Base-by-base conservation (phyloP, 148 eudicot genomes). In the Camellia sinensis region DNA sequence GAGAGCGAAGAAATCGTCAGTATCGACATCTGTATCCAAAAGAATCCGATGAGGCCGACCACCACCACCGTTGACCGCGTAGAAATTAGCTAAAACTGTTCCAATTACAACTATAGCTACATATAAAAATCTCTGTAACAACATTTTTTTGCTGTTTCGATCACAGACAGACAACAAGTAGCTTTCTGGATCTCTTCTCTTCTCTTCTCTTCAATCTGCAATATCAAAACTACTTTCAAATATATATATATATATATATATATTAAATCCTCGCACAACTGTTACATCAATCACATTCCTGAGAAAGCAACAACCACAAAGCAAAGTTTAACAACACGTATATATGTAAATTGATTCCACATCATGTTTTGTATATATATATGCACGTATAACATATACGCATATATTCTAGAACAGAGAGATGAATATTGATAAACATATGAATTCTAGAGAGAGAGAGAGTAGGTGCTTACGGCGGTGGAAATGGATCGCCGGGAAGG, bases 1-100 rank as follows among this genome's bases (percentile, higher is more conserved):
- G 18, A 90, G 85, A 70, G 86, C 90, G 71, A 88, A 87, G 50
- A 90, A 79, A 78, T 90, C 93, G 60, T 90, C 93, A 0, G 90
- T 87, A 62, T 90, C 90, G 3, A 88, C 80, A 71, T 90, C 93
- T 5, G 91, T 90, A 61, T 90, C 93, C 72, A 88, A 29, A 7
- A 90, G 80, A 78, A 90, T 90, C 80, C 85, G 86, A 11, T 68
- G 89, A 37, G 7, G 76, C 57, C 54, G 61, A 4, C 74, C n/a
- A 6, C 68, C 7, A 43, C 52, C 40, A 6, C 41, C 57, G 3
- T 21, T 62, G 37, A 54, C 84, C 0, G n/a, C 81, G 75, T 69
- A 52, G 13, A 74, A 44, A 64, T 29, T 52, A 7, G 65, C 60
- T 29, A 68, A 83, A 2, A 63, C 54, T 18, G 43, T 48, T 70